Evolutionary conservation across 2,329 filamentous ascomycete genomes (phyloP).

Genomic region (Aspergillus pseudotamarii): DNA sequence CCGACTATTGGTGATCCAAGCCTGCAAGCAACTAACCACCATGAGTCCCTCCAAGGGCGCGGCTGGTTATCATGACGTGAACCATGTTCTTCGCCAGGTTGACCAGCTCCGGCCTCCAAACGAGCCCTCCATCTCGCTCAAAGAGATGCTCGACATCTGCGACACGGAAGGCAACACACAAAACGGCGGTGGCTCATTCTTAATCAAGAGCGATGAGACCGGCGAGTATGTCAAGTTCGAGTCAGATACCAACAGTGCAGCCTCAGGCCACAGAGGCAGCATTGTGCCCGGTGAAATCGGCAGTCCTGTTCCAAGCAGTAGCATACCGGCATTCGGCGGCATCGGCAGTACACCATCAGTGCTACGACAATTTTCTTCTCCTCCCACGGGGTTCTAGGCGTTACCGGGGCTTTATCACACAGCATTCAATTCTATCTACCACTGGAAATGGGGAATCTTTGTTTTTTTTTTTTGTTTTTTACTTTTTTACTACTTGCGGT

Average conservation of each 20-base stretch:
- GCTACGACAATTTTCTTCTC: slow-evolving; percentile 43
- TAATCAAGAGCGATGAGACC: slow-evolving; percentile 60
- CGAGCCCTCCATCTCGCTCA: slow-evolving; percentile 58
- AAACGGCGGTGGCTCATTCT: slow-evolving; percentile 90
- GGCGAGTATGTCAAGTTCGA: slow-evolving; percentile 53
- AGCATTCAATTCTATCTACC: slow-evolving; percentile 8
- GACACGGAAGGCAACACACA: slow-evolving; percentile 85
- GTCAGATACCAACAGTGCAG: slow-evolving; percentile 52
- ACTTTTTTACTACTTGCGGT: slow-evolving; percentile 10
- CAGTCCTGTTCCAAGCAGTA: slow-evolving; percentile 61
- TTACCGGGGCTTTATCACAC: slow-evolving; percentile 19
- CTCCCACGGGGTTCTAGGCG: slow-evolving; percentile 39
- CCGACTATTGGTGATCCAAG: slow-evolving; percentile 73
- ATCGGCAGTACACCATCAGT: slow-evolving; percentile 35
- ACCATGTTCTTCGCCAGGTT: slow-evolving; percentile 65
- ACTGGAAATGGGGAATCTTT: slow-evolving; percentile 10
- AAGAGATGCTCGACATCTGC: slow-evolving; percentile 79
- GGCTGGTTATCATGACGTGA: slow-evolving; percentile 71
- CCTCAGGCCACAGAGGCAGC: slow-evolving; percentile 46
- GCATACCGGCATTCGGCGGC: slow-evolving; percentile 41
- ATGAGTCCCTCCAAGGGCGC: slow-evolving; percentile 44
- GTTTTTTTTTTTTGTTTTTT: slow-evolving; percentile 15
- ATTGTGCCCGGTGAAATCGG: slow-evolving; percentile 67
- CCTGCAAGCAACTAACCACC: slow-evolving; percentile 67
- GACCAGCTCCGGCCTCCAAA: slow-evolving; percentile 64